phyloP scores from a whole-genome alignment of 768 basidiomycete genomes.

The Podaxis sp. region DNA sequence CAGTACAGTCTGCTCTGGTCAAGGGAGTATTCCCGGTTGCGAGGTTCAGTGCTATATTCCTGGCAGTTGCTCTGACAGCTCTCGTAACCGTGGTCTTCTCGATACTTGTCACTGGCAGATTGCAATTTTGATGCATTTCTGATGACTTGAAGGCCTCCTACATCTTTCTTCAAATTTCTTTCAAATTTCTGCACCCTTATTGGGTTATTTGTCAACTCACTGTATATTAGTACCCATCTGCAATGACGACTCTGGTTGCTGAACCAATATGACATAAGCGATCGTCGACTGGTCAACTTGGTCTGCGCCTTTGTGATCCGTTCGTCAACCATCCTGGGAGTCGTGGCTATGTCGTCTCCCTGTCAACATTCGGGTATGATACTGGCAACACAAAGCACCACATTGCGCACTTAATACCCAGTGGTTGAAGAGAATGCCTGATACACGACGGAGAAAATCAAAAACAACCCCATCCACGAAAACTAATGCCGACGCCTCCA shows the following conservation, averaged over 20 bases:
- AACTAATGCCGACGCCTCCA: not conserved
- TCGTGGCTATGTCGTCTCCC: conserved; percentile 12
- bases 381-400: not conserved
- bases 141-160: not conserved
- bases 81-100: conserved; percentile 45
- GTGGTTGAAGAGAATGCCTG: not conserved
- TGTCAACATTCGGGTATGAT: not conserved
- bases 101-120: conserved; percentile 35
- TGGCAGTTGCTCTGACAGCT: conserved; percentile 38
- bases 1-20: conserved; percentile 48
- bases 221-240: conserved; percentile 3
- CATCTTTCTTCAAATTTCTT: not conserved
- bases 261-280: too few relatives aligned
- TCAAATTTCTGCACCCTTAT: not conserved
- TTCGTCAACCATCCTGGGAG: conserved; percentile 4
- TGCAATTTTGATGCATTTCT: conserved; percentile 11
- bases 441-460: conserved; percentile 5
- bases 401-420: not conserved
- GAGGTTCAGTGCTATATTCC: conserved; percentile 39
- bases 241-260: not conserved
- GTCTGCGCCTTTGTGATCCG: not conserved
- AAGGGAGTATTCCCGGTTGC: conserved; percentile 56
- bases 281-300: too few relatives aligned
- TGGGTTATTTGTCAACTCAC: not conserved
- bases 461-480: not conserved